Base-by-base conservation (phyloP, 805 yeast genomes). In the Saturnispora silvae region DNA sequence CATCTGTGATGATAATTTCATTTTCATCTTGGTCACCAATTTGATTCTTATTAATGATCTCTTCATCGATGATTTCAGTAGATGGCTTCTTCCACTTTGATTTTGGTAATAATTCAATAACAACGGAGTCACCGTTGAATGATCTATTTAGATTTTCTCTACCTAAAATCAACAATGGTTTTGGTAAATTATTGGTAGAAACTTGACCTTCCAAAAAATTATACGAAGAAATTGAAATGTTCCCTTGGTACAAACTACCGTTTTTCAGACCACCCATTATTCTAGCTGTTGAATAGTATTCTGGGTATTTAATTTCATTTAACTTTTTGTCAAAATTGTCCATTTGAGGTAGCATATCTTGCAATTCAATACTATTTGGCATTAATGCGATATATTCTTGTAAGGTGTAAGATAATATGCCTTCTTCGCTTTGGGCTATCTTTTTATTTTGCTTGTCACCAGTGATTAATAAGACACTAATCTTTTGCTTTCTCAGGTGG, bases 51-150 rank as follows among this genome's bases (percentile, higher is more conserved):
- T 76, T 78, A 26, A 77, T 63, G 23, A 66, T 64, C 34, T 71
- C 79, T 41, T 84, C 94, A 51, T 86, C 96, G 27, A 86, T 61
- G 30, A 85, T 79, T 33, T 81, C 73, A 4, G 80, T 61, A 0
- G 94, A 77, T 1, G 96, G 95, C 27, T 75, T 77, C 49, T 81
- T 78, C 98, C 98, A 92, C 53, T 82, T 76, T 20, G 69, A 65
- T 46, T 82, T 73, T 1, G 97, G 96, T 30, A 92, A 64, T 30
- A 92, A 62, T 58, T 92, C 97, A 4, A 92, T 85, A 32, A 86
- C 82, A 22, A 92, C 97, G 26, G 76, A 71, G 52, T 92, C 99
- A 20, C 95, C 87, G 49, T 83, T 84, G 62, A 89, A 89, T 0
- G 89, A 81, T 58, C 99, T 75, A 56, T 92, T 92, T 48, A 92